Evolutionary conservation across 768 basidiomycete genomes (phyloP), one percentile per base, ranked within the genome.

Genomic region (Agaricus subrufescens): DNA sequence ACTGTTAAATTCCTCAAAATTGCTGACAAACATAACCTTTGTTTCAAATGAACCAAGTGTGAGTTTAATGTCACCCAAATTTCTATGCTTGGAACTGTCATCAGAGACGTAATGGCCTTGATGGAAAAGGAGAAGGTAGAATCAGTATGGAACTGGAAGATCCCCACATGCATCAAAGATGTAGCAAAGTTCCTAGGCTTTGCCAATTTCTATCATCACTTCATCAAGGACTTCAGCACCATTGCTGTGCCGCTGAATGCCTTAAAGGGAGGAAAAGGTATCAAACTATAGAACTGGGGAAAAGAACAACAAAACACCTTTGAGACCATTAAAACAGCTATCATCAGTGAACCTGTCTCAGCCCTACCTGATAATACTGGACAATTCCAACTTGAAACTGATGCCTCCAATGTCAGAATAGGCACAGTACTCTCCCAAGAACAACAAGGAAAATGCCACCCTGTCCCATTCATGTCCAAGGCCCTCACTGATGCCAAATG

Each of bases 401-500:
- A 31, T 31, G 9, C 31, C 4, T 31, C 31, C 4, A 31, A 31
- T 9, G 4, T 31, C 9, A 9, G 31, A 31, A 4, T 9, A 4
- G 31, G 31, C 4, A 9, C 31, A 31, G 31, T 31, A 9, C 9
- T 31, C 4, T 31, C 31, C 9, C 31, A 31, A 9, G 31, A 31
- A 9, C 4, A 31, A 9, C 4, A 31, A 31, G 31, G 31, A 9
- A 31, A 31, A 31, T 31, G 31, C 4, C 31, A 31, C 31, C 31
- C 31, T 4, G 31, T 31, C 4, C 4, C 31, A 31, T 31, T 31
- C 31, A 31, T 31, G 31, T 31, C 31, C 31, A 31, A 31, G 9
- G 31, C 31, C 6, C 53, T 78, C 0, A 62, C 47, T 7, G 25
- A 52, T 0, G 66, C 71, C 0, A 75, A 82, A 61, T 49, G 64